Conservation (phyloP, 257 asterid genomes). For the Gynochthodes officinalis region DNA sequence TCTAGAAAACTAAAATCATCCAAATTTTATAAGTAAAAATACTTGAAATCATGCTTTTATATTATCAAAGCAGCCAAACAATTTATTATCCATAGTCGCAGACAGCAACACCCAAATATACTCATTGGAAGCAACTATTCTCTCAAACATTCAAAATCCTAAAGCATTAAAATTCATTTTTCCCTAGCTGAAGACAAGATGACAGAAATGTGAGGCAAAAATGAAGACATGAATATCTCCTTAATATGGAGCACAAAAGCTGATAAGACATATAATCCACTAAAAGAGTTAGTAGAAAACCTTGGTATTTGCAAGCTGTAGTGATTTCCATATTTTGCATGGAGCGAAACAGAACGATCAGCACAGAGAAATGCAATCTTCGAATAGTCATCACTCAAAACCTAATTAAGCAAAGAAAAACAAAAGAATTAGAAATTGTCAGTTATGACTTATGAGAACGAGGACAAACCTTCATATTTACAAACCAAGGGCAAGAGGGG, state of each 20-base stretch:
- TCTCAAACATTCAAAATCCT: background rate
- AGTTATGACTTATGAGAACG: too few species aligned
- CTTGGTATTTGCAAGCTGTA: slow-evolving; percentile 87
- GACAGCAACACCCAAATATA: background rate
- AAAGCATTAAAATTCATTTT: slow-evolving; percentile 3
- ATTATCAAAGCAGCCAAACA: background rate
- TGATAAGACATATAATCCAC: background rate
- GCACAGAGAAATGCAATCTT: slow-evolving; percentile 93
- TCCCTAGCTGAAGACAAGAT: background rate
- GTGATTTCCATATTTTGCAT: slow-evolving; percentile 95
- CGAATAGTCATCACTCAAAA: slow-evolving; percentile 85
- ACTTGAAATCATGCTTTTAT: background rate
- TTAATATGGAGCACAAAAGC: too few species aligned
- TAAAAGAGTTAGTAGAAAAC: slow-evolving; percentile 25
- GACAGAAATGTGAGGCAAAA: background rate
- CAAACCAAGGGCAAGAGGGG: too few species aligned
- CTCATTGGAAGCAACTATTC: background rate
- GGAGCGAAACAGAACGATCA: slow-evolving; percentile 89
- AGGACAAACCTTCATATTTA: background rate
- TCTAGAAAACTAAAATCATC: too few species aligned
- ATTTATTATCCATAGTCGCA: background rate
- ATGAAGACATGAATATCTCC: background rate
- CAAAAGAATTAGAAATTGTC: slow-evolving; percentile 1
- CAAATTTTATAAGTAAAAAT: too few species aligned
- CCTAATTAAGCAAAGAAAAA: slow-evolving; percentile 37